phyloP scores from a whole-genome alignment of 108 stramenopile species.

The Cyclotella cryptica region DNA sequence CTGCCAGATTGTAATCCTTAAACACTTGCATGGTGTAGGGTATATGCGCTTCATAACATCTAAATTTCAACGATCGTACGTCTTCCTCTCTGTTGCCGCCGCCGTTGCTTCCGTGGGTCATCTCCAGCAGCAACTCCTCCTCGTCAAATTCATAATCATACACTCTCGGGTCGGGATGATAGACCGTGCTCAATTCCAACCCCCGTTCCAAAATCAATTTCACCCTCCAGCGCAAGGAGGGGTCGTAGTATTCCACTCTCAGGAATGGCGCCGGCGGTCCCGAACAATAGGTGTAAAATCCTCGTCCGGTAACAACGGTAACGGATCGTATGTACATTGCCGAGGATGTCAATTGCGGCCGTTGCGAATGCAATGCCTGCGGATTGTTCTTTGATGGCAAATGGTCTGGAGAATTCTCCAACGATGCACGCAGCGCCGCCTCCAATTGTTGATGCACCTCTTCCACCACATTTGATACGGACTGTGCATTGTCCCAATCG shows the following conservation, averaged over 20 bases:
- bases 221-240: slow-evolving; percentile 79
- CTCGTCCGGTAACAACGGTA: slow-evolving; percentile 77
- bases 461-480: slow-evolving; percentile 42
- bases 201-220: slow-evolving; percentile 83
- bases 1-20: slow-evolving; percentile 78
- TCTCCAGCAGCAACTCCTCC: not conserved
- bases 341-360: slow-evolving; percentile 7
- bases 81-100: slow-evolving; percentile 24
- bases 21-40: slow-evolving; percentile 94
- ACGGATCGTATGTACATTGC: slow-evolving; percentile 62
- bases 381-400: not conserved
- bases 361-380: not conserved
- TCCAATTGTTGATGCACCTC: slow-evolving; percentile 50
- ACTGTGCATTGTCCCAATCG: slow-evolving; percentile 76
- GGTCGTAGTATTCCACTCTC: slow-evolving; percentile 89
- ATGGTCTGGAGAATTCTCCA: slow-evolving; percentile 24
- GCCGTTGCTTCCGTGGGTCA: not conserved
- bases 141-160: slow-evolving; percentile 55
- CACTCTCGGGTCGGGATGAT: slow-evolving; percentile 72
- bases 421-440: slow-evolving; percentile 36
- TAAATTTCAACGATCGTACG: slow-evolving; percentile 62
- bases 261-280: slow-evolving; percentile 78
- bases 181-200: slow-evolving; percentile 63
- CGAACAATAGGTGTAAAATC: slow-evolving; percentile 86
- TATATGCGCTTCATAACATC: slow-evolving; percentile 92